phyloP scores from a whole-genome alignment of 768 basidiomycete species.

The Rhodocollybia butyracea region DNA sequence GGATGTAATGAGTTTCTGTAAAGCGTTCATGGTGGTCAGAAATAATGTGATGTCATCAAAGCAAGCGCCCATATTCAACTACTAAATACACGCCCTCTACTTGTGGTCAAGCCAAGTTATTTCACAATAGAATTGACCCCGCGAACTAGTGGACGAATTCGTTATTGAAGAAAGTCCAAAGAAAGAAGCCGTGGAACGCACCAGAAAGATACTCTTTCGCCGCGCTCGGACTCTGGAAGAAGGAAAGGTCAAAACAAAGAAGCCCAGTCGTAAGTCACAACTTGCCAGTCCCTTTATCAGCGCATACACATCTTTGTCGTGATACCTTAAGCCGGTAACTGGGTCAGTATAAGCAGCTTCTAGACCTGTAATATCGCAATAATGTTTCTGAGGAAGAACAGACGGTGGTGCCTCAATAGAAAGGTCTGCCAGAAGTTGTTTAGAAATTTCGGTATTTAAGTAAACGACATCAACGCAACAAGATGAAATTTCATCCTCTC shows the following conservation, averaged over 20 bases:
- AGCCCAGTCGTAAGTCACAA: neutral
- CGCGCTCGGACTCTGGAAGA: constrained; percentile 61
- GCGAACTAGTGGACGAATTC: constrained; percentile 19
- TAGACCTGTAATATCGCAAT: constrained; percentile 85
- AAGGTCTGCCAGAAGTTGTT: constrained; percentile 48
- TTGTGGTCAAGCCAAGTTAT: too few species aligned
- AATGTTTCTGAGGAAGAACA: constrained; percentile 68
- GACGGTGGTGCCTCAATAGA: constrained; percentile 87
- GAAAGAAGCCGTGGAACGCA: constrained; percentile 21
- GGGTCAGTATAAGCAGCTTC: constrained; percentile 87
- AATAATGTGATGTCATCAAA: too few species aligned
- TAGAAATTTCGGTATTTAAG: too few species aligned
- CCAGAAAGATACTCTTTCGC: constrained; percentile 77
- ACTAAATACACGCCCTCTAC: too few species aligned
- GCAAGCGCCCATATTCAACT: too few species aligned
- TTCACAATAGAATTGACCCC: constrained; percentile 49
- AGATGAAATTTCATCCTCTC: constrained; percentile 64
- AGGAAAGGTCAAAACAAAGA: neutral
- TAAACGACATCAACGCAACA: constrained; percentile 41
- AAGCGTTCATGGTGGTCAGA: neutral
- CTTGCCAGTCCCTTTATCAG: constrained; percentile 70
- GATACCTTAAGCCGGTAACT: constrained; percentile 73
- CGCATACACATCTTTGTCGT: constrained; percentile 86
- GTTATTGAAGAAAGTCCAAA: neutral
- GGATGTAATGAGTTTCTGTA: neutral